Evolutionary conservation across 345 rosid genomes (phyloP).

Genomic region (Microcos paniculata): DNA sequence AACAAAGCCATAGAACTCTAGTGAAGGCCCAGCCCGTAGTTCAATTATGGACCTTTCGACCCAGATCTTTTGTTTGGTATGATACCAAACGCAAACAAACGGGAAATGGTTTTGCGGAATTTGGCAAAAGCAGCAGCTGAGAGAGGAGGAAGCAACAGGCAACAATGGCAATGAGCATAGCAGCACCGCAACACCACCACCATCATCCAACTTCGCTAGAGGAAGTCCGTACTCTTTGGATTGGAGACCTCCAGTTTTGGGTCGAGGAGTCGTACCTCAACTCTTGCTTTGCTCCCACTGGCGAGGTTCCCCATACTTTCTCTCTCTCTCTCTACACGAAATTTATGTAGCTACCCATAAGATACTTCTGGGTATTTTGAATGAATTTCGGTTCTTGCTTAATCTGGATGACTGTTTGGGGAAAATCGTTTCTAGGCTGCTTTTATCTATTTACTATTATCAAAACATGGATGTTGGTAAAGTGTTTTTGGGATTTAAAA

Average conservation of each 20-base stretch:
- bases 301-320: slow-evolving; percentile 55
- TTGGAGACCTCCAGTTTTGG: slow-evolving; percentile 97
- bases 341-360: neutral
- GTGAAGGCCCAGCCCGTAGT: neutral
- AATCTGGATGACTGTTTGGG: neutral
- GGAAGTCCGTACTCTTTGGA: slow-evolving; percentile 97
- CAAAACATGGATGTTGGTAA: neutral
- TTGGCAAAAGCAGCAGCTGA: neutral
- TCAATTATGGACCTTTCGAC: neutral
- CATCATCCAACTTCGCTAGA: slow-evolving; percentile 88
- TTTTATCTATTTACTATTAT: neutral
- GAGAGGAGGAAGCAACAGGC: neutral
- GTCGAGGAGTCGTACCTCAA: slow-evolving; percentile 80
- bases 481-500: too few species aligned
- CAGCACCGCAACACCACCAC: slow-evolving; percentile 54
- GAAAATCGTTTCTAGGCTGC: neutral
- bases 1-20: neutral
- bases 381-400: neutral
- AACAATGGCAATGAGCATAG: slow-evolving; percentile 18
- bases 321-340: neutral
- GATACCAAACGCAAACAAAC: too few species aligned
- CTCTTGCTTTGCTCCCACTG: slow-evolving; percentile 91
- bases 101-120: neutral
- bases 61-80: neutral
- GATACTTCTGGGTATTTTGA: neutral